Base-by-base conservation (phyloP, 768 basidiomycete species). In the Russula compacta region DNA sequence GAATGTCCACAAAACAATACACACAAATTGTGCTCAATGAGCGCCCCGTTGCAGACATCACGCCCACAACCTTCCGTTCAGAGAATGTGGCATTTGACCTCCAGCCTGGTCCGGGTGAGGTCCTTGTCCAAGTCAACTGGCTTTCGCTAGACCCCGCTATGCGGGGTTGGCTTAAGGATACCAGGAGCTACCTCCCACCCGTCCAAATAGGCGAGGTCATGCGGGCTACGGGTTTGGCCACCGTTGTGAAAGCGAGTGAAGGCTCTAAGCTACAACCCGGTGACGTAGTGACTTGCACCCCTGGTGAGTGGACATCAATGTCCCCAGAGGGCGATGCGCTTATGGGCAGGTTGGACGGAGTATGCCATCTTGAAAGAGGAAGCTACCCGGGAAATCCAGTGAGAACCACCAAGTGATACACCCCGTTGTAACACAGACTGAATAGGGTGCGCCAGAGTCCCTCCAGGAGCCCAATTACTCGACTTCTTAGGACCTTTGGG, bases 401-500 rank as follows among this genome's bases (percentile, higher is more conserved):
- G 71, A 58, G 84, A 67, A 6, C 21, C 29, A 21, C 33, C 12
- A 0, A 42, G 10, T 14, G 6, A 8, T 39, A 1, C 47, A 11
- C n/a, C 7, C 14, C 8, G 48, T 14, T 51, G 33, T 21, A 19
- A 33, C 21, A 12, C 38, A 38, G 52, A 36, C 46, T 47, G 33
- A 62, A 33, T 19, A n/a, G 35, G 7, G 2, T 35, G 33, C 35
- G n/a, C 39, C 15, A 87, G 86, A 21, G 70, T 81, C 10, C 83
- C 82, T 10, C 73, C 78, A 44, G 90, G 89, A 11, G 76, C 80
- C 1, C 74, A 81, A 40, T 70, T 82, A 2, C 72, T 94, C n/a
- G 94, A 95, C 69, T 89, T 85, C 72, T 73, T 97, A 53, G 89
- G 89, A 32, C 81, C 83, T 1, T 77, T 95, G n/a, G 93, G 95